Conservation (phyloP, 495 filamentous ascomycete species). For the Trypethelium eluteriae region DNA sequence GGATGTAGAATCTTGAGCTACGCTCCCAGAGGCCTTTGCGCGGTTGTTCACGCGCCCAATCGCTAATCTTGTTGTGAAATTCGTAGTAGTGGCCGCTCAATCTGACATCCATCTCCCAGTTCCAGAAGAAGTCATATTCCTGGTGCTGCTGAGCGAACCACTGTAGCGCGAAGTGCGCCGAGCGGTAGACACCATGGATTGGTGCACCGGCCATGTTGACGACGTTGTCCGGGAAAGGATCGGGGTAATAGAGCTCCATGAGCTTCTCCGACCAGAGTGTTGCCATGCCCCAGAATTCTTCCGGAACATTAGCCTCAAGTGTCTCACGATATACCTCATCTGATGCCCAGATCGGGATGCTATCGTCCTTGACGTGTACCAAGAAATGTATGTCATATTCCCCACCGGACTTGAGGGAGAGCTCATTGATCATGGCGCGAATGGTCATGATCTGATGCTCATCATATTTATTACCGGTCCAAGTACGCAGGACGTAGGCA, state of each 20-base stretch:
- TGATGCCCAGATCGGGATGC: conserved; percentile 46
- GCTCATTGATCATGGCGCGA: conserved; percentile 50
- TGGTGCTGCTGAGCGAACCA: conserved; percentile 51
- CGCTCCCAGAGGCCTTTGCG: conserved; percentile 48
- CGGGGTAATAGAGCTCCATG: conserved; percentile 41
- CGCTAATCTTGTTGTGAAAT: conserved; percentile 41
- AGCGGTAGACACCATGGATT: conserved; percentile 37
- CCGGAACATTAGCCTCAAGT: conserved; percentile 44
- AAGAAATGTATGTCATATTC: conserved; percentile 54
- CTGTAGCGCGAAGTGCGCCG: conserved; percentile 43
- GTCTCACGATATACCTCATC: conserved; percentile 44
- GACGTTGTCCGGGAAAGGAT: conserved; percentile 38
- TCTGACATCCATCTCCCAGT: conserved; percentile 55
- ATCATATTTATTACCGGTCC: conserved; percentile 35
- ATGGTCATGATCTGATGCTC: conserved; percentile 38
- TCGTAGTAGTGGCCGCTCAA: conserved; percentile 51
- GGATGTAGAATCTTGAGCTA: conserved; percentile 42
- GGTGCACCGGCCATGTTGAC: conserved; percentile 31
- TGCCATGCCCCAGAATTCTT: conserved; percentile 49
- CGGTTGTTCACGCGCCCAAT: conserved; percentile 48
- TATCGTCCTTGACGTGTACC: conserved; percentile 50
- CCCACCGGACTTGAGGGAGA: conserved; percentile 46
- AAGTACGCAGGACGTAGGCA: conserved; percentile 38
- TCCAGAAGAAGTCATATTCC: conserved; percentile 56
- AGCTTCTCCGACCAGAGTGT: conserved; percentile 49